Conservation (phyloP, 192 early-diverging fungal species). For the Backusella macrospora region DNA sequence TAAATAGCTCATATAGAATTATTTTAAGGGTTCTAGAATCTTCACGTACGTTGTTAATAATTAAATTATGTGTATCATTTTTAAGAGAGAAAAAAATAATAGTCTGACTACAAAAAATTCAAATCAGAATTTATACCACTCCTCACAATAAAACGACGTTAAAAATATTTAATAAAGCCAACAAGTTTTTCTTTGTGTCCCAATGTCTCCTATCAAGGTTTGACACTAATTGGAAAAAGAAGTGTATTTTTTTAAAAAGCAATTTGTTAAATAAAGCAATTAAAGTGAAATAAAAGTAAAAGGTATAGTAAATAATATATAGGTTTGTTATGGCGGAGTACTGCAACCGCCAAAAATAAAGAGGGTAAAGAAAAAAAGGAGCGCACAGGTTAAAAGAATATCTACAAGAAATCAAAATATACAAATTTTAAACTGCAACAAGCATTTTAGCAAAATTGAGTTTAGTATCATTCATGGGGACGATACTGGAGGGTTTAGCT, state of each 20-base stretch:
- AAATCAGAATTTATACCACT: not conserved
- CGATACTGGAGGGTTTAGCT: not conserved
- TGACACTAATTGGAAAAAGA: slow-evolving; percentile 1
- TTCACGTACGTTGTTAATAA: slow-evolving; percentile 2
- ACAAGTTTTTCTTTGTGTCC: not conserved
- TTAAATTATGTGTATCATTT: not conserved
- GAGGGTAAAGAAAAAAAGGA: not conserved
- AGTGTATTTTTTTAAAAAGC: not conserved
- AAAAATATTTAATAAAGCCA: slow-evolving; percentile 10
- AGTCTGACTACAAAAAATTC: not conserved
- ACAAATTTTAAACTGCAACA: slow-evolving; percentile 4
- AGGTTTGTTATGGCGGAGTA: slow-evolving; percentile 1
- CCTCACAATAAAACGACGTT: slow-evolving; percentile 2
- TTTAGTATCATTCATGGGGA: not conserved
- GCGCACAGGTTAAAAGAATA: not conserved
- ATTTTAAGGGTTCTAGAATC: not conserved
- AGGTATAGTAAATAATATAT: not conserved
- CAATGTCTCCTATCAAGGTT: not conserved
- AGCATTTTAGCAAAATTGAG: slow-evolving; percentile 3
- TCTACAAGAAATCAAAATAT: slow-evolving; percentile 13
- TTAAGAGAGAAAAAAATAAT: not conserved
- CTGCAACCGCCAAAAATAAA: not conserved
- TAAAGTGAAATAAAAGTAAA: not conserved
- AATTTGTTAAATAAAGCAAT: not conserved
- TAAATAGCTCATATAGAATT: not conserved